Base-by-base conservation (phyloP, 2,329 filamentous ascomycete species). In the Fusarium anguioides region DNA sequence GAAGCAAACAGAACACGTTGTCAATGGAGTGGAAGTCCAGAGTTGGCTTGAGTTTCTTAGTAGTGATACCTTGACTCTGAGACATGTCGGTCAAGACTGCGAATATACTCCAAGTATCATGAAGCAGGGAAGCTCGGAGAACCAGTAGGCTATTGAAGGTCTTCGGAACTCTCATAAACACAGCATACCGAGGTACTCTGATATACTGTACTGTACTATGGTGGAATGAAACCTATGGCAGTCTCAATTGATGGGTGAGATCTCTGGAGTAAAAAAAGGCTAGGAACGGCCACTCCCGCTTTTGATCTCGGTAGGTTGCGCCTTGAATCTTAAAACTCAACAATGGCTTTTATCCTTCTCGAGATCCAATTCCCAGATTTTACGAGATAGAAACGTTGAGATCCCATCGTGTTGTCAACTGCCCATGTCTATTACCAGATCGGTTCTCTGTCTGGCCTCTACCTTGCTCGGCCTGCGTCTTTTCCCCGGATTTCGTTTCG, bases 201-300 rank as follows among this genome's bases (percentile, higher is more conserved):
- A 27, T 27, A 10, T 10, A 27, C 6, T 27, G 8, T 27, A 10
- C 8, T 10, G 8, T 27, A 27, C 9, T n/a, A 27, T 27, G n/a
- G n/a, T n/a, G n/a, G n/a, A 27, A 27, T 6, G 26, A 27, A 8
- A 6, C 8, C 8, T 27, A 27, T 10, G 26, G 11, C 26, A 27
- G 26, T 27, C 26, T 27, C 26, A 27, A 10, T 10, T 27, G 26
- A 27, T 27, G 26, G 26, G 11, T 27, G 26, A 27, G 26, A 27
- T 27, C 26, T 27, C 6, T 27, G 26, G 8, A 4, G 26, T 10
- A 8, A 4, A 10, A n/a, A 27, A 31, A 20, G 27, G 45, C 64
- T 68, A 68, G 36, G 26, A 49, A 47, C 65, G 65, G 65, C 61
- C 59, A 48, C 60, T 66, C 65, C 65, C 65, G 65, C 45, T 45